Conservation (phyloP, 805 yeast species). For the Lipomyces mesembrius region DNA sequence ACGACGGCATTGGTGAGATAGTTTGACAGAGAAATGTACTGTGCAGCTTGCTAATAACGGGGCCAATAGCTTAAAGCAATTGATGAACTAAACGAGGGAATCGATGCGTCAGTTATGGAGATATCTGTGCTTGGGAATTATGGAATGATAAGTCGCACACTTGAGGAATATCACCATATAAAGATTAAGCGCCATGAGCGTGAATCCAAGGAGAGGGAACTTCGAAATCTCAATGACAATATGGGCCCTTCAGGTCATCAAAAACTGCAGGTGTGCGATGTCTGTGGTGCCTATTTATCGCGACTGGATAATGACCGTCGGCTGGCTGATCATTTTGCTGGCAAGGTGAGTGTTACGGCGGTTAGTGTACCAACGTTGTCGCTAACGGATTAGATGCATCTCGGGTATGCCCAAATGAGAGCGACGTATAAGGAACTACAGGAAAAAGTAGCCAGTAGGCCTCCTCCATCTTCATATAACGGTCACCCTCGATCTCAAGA, state of each 20-base stretch:
- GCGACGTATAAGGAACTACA: slow-evolving; percentile 34
- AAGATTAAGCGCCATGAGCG: slow-evolving; percentile 49
- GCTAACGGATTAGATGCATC: slow-evolving; percentile 58
- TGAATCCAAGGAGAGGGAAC: slow-evolving; percentile 58
- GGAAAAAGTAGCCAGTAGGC: slow-evolving; percentile 17
- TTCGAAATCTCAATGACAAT: slow-evolving; percentile 66
- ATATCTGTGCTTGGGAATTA: slow-evolving; percentile 30
- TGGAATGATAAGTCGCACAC: slow-evolving; percentile 46
- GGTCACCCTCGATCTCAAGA: slow-evolving; percentile 7
- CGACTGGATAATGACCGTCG: slow-evolving; percentile 85
- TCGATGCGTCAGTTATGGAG: slow-evolving; percentile 35
- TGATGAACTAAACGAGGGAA: slow-evolving; percentile 33
- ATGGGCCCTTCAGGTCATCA: slow-evolving; percentile 87
- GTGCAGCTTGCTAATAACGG: background rate
- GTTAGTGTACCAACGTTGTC: background rate
- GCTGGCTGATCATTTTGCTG: slow-evolving; percentile 85
- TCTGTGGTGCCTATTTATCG: slow-evolving; percentile 87
- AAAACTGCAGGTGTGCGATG: slow-evolving; percentile 84
- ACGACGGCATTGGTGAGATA: slow-evolving; percentile 39
- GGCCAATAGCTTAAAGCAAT: slow-evolving; percentile 30
- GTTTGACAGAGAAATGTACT: slow-evolving; percentile 23
- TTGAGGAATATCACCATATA: slow-evolving; percentile 39
- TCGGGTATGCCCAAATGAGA: slow-evolving; percentile 80
- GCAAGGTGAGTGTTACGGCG: slow-evolving; percentile 48
- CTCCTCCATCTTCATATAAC: slow-evolving; percentile 8